These are phyloP conservation scores for Talinum fruticosum DNA, from an alignment of 148 eudicot genomes.

Conservation along the genomic window DNA sequence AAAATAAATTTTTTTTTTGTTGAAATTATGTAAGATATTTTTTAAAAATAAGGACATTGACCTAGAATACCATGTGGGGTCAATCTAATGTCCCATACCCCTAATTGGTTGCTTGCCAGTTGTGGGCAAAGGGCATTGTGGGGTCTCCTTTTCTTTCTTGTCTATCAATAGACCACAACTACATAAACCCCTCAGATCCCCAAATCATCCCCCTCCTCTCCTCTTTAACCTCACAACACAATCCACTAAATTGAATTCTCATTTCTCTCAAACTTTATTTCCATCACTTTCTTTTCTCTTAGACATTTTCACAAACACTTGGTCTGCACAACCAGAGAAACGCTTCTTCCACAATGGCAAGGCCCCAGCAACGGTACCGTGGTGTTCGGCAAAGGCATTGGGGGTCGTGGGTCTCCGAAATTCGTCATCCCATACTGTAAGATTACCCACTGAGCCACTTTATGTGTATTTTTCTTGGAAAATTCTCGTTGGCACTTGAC, in stretches of 20 bases:
- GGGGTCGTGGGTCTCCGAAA: conserved; percentile 95
- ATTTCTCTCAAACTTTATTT: not conserved
- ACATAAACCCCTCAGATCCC: conserved; percentile 29
- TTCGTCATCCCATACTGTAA: conserved; percentile 78
- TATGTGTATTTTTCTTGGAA: not conserved
- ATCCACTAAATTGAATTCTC: conserved; percentile 9
- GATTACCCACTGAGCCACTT: not conserved
- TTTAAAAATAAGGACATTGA: not conserved
- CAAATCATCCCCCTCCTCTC: conserved; percentile 20
- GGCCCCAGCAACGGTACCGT: conserved; percentile 68
- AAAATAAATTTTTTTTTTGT: not conserved
- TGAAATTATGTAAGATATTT: not conserved
- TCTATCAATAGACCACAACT: conserved; percentile 21
- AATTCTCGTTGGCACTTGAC: not conserved
- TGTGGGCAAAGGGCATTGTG: conserved; percentile 22
- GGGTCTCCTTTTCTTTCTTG: not conserved
- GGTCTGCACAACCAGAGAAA: not conserved
- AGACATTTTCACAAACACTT: conserved; percentile 24
- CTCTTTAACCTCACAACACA: not conserved
- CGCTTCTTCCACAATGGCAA: conserved; percentile 43
- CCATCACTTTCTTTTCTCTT: not conserved
- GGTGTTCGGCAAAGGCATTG: conserved; percentile 88
- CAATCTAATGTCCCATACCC: not conserved
- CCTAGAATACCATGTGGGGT: conserved; percentile 8
- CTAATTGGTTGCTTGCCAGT: conserved; percentile 31